phyloP scores from a whole-genome alignment of 352 stramenopile species.

The Aphanomyces astaci region DNA sequence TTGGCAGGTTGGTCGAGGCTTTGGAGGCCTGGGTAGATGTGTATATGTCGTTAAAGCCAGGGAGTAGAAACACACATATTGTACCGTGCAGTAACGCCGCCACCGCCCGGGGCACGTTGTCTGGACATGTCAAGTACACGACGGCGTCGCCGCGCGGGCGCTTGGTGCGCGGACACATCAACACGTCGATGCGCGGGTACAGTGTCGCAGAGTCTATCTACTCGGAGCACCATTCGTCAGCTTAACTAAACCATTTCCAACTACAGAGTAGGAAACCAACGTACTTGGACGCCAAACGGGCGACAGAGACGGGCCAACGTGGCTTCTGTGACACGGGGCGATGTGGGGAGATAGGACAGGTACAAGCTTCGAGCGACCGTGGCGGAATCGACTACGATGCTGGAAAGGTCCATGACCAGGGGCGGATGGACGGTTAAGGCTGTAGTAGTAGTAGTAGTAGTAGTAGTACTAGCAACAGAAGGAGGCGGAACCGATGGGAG shows the following conservation, averaged over 20 bases:
- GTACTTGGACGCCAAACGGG: background rate
- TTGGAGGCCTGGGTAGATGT: background rate
- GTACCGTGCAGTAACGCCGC: background rate
- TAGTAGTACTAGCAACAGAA: no score
- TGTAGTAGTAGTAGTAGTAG: no score
- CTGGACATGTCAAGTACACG: background rate
- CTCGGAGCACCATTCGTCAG: background rate
- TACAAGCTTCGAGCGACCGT: background rate
- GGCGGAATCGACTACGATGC: background rate
- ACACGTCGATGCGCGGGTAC: conserved; percentile 17
- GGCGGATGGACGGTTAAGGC: no score
- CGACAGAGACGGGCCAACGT: background rate
- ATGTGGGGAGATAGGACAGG: background rate
- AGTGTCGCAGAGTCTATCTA: conserved; percentile 1
- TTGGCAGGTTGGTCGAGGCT: background rate
- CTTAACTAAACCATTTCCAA: background rate
- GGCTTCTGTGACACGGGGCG: background rate
- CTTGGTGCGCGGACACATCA: conserved; percentile 1
- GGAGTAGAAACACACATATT: no score
- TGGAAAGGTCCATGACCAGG: background rate
- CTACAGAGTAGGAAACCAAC: background rate
- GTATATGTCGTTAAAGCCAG: background rate
- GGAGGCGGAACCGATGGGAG: no score
- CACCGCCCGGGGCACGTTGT: background rate
- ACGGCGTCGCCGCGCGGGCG: conserved; percentile 10